Evolutionary conservation across 2,329 filamentous ascomycete genomes (phyloP), one percentile per base, ranked within the genome.

Genomic region (Myriosclerotinia duriaeana): DNA sequence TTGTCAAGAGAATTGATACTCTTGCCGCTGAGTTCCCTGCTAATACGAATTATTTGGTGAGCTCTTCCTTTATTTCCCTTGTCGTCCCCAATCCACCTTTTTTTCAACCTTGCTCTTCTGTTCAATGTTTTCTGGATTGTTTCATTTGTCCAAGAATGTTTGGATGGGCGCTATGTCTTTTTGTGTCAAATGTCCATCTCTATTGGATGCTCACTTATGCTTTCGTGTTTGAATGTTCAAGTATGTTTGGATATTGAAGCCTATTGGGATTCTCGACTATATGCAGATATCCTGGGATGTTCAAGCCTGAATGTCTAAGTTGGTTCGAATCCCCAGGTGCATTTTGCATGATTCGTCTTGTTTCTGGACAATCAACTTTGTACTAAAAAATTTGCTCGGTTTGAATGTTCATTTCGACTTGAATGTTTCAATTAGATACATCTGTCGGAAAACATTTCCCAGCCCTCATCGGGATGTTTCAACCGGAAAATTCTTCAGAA

Each of bases 1-100:
- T 92, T 86, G 95, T 99, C 67, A 99, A 98, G 89, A 96, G 89
- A 84, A 98, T 99, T 74, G 95, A 99, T 76, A 99, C 95, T 26
- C 85, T 99, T 68, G 95, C 95, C 73, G 95, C 95, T 53, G 95
- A 99, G 79, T 97, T 97, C 82, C 94, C 93, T 40, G 93, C 93
- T 50, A 85, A 94, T 72, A 97, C 93, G 68, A 97, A 97, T 84
- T 97, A 97, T 80, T 86, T 96, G 56, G 66, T 60, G 26, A 40
- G 54, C 34, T 36, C 26, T n/a, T 44, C 38, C 53, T 42, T 46
- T 5, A n/a, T 20, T 56, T 44, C 40, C 48, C 15, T 34, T 46
- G 12, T n/a, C 40, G 22, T 26, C 22, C 46, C 46, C n/a, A 5
- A 12, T 22, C n/a, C 46, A 34, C 30, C 4, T 34, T 34, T 34